phyloP scores from a whole-genome alignment of 108 stramenopile species.

The Cyclostephanos invisitatus region DNA sequence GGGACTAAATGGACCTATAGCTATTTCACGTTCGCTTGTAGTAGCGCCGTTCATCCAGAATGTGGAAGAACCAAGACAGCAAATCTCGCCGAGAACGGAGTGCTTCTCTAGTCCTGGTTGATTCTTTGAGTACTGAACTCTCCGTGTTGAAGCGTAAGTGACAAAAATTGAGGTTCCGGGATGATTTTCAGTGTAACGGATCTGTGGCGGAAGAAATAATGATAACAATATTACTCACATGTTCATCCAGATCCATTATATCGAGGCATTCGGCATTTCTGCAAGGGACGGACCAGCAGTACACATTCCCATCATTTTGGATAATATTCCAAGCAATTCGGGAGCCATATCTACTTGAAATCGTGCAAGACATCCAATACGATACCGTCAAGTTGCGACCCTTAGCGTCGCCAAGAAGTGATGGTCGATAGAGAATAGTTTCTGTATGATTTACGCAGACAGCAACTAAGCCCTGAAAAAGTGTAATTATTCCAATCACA shows the following conservation, averaged over 20 bases:
- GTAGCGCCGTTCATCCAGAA: slow-evolving; percentile 45
- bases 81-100: slow-evolving; percentile 20
- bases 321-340: slow-evolving; percentile 38
- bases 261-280: background rate
- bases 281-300: slow-evolving; percentile 42
- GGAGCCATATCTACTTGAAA: slow-evolving; percentile 16
- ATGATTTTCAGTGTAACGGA: background rate
- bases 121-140: background rate
- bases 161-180: background rate
- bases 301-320: slow-evolving; percentile 39
- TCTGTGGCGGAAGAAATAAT: background rate
- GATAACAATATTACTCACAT: background rate
- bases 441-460: slow-evolving; percentile 17
- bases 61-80: slow-evolving; percentile 25
- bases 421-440: slow-evolving; percentile 14
- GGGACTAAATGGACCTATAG: slow-evolving; percentile 27
- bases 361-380: slow-evolving; percentile 23
- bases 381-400: slow-evolving; percentile 25
- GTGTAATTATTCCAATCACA: slow-evolving; percentile 32
- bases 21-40: slow-evolving; percentile 36
- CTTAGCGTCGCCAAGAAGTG: background rate
- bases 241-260: background rate
- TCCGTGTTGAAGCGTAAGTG: background rate
- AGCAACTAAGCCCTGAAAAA: slow-evolving; percentile 28
- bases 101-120: slow-evolving; percentile 14